Percentiles rank a stretch among this genome's conserved stretches.
Conservation (phyloP, 148 eudicot genomes). For the Pouteria glomerata region DNA sequence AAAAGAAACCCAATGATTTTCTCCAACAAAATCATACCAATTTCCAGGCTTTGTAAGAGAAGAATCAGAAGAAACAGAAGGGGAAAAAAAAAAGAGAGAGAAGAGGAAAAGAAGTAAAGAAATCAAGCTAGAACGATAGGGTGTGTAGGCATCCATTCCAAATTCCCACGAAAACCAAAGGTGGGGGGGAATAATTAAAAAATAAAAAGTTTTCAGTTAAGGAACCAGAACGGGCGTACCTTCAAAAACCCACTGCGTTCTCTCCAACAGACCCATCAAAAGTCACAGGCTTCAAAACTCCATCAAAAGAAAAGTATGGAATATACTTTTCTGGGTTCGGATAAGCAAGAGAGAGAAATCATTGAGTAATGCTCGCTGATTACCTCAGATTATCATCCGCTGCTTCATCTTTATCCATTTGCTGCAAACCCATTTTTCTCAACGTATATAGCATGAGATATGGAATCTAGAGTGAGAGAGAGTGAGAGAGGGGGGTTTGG, state of each 20-base stretch:
- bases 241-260: background rate
- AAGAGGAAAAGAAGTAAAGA: background rate
- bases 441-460: background rate
- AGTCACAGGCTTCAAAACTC: background rate
- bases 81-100: background rate
- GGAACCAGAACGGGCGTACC: slow-evolving; percentile 8
- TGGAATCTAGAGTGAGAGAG: background rate
- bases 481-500: background rate
- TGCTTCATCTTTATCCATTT: background rate
- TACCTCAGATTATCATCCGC: background rate
- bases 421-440: background rate
- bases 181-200: background rate
- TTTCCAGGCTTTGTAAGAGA: background rate
- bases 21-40: background rate
- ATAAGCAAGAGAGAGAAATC: background rate
- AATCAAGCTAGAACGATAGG: background rate
- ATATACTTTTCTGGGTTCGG: background rate
- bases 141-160: background rate
- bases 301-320: background rate
- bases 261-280: background rate
- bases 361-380: background rate
- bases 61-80: background rate
- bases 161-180: background rate
- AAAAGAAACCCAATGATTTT: no score
- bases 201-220: background rate